Base-by-base conservation (phyloP, 257 asterid species). In the Henckelia pumila region DNA sequence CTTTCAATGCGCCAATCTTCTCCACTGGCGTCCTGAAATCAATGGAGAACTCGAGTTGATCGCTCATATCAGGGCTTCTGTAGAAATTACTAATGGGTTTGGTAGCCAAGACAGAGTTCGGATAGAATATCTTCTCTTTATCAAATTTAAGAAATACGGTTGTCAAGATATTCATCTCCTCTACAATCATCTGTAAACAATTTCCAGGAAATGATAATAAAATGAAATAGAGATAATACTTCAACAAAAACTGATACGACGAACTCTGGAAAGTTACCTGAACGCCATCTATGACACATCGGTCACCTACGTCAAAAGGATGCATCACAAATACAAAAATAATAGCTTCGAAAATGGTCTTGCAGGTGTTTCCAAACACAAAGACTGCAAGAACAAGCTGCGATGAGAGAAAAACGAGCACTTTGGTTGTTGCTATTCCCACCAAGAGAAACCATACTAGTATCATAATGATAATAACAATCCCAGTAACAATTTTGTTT, bases 41-140 rank as follows among this genome's bases (percentile, higher is more conserved):
- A 37, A 91, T 77, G 59, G 80, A 83, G 86, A 91, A 91, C 69
- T 88, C 93, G 3, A 91, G 59, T 1, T 77, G 33, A 73, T 91
- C 97, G 13, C 95, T 84, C 97, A 91, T 91, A 73, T 91, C 96
- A 0, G 97, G 97, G 83, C 97, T 91, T 77, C 97, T 78, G 53
- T 85, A 86, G 85, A 80, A 79, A 59, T 82, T 82, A 77, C 81
- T 70, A 9, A 82, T 82, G 0, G 87, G 85, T 57, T 82, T 82
- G 59, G 75, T 61, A 22, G 83, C 68, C 78, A 82, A 69, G 60
- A 79, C 83, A 6, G 79, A 64, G 67, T 82, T 80, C 3, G 88
- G 88, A 61, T 80, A 80, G 44, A 28, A 82, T 52, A 77, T 56
- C 69, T 82, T 82, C 73, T 75, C 79, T 23, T 82, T 79, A 68